Conservation (phyloP, 129 eudicot species). For the Scalesia atractyloides region DNA sequence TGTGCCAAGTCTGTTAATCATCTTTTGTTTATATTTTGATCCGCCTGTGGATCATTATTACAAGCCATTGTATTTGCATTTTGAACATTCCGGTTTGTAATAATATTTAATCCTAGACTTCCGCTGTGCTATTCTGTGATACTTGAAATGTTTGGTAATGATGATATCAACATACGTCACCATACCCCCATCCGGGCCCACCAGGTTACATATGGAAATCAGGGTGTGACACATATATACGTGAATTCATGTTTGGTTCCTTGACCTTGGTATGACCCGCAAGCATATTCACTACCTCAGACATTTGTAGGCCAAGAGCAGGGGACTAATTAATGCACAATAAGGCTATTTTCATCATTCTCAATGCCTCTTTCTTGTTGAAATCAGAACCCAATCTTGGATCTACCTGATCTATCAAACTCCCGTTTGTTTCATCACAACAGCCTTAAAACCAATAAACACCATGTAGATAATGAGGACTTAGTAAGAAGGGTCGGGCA, state of each 20-base stretch:
- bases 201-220: no score
- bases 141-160: no score
- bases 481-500: background rate
- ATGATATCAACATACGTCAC: no score
- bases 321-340: conserved; percentile 64
- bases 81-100: no score
- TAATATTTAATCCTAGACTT: no score
- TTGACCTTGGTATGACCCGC: conserved; percentile 36
- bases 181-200: no score
- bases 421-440: conserved; percentile 37
- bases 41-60: no score
- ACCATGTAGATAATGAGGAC: background rate
- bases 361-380: conserved; percentile 42
- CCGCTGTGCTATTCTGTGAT: no score
- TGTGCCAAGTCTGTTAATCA: no score
- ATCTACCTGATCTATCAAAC: conserved; percentile 47
- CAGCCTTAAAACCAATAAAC: conserved; percentile 40
- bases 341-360: conserved; percentile 52
- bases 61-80: no score
- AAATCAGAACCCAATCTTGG: conserved; percentile 46
- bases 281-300: conserved; percentile 44
- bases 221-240: no score
- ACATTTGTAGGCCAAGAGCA: conserved; percentile 57
- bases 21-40: no score
- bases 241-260: conserved; percentile 19